These are phyloP conservation scores for Xylaria castorea DNA, from an alignment of 495 filamentous ascomycete species.

Conservation along the genomic window DNA sequence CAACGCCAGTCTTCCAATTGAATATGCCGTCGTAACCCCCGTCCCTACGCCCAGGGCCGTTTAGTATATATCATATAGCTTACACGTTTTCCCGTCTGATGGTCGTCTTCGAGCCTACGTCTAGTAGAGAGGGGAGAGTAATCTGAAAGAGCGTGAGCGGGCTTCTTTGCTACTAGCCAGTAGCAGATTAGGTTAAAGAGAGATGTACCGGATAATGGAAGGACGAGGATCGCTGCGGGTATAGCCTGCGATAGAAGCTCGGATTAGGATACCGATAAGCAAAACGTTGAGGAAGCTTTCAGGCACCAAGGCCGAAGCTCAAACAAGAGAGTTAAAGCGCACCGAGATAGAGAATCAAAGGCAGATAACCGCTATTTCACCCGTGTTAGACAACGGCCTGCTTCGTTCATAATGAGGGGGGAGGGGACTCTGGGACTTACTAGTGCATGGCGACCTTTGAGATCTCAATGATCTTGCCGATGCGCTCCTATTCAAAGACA, in stretches of 20 bases:
- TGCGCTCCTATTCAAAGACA: conserved; percentile 76
- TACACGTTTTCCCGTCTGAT: background rate
- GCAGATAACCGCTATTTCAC: conserved; percentile 84
- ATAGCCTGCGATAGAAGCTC: conserved; percentile 68
- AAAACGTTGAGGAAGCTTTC: background rate
- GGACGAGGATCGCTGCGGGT: conserved; percentile 91
- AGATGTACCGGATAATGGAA: conserved; percentile 83
- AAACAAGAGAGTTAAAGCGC: conserved; percentile 42
- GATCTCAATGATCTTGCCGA: conserved; percentile 91
- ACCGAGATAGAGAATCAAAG: conserved; percentile 97
- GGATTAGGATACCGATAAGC: conserved; percentile 27
- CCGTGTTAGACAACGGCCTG: conserved; percentile 44
- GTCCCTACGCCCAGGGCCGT: background rate
- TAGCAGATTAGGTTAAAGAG: background rate
- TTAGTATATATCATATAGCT: background rate
- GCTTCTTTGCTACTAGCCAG: background rate
- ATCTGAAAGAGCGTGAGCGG: conserved; percentile 48
- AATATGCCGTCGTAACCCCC: conserved; percentile 1
- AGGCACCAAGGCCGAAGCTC: background rate
- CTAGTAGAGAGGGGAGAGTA: conserved; percentile 76
- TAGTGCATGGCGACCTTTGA: conserved; percentile 97
- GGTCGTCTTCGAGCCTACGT: background rate
- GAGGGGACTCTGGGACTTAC: conserved; percentile 56
- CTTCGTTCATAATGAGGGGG: background rate
- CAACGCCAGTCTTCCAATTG: conserved; percentile 8